Base-by-base conservation (phyloP, 2,329 filamentous ascomycete species). In the Sarocladium strictum region DNA sequence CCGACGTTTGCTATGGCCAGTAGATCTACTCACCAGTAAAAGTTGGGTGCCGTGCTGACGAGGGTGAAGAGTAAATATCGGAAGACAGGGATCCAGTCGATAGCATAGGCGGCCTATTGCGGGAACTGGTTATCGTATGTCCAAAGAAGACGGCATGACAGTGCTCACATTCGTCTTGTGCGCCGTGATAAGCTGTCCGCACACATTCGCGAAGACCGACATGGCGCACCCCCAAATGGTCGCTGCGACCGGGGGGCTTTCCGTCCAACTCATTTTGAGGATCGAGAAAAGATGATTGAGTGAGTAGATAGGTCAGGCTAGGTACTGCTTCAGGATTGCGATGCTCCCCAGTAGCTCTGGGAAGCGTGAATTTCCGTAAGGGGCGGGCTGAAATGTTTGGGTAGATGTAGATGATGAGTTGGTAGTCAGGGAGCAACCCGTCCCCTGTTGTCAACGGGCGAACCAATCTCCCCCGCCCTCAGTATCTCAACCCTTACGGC, bases 41-140 rank as follows among this genome's bases (percentile, higher is more conserved):
- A 89, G 71, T 97, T 97, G 43, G 88, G 88, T 2, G 91, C 90
- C 38, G 85, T 87, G 68, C 79, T 86, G 56, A 96, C 65, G 32
- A 89, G 65, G 59, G 85, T 81, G 74, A 86, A 96, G 53, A 90
- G 64, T 53, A 89, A 72, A 69, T 95, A 96, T 66, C 91, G 88
- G 61, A 91, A 72, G 41, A 96, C 76, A 3, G 87, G 83, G 4
- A 79, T 71, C 70, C 79, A 78, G 69, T 91, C 81, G 61, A 95
- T 73, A 23, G 73, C 68, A 53, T 89, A 78, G 11, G 81, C 70
- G 53, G 70, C 74, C 85, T 89, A 10, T 19, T 21, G 24, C 19
- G 59, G 27, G 53, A 54, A 52, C 12, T 4, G 33, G 26, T n/a
- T 12, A 23, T 9, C 4, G 54, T 40, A 55, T 38, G 37, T 32